These are phyloP conservation scores for Zygosaccharomyces kombuchaensis DNA, from an alignment of 805 yeast genomes.

Conservation along the genomic window DNA sequence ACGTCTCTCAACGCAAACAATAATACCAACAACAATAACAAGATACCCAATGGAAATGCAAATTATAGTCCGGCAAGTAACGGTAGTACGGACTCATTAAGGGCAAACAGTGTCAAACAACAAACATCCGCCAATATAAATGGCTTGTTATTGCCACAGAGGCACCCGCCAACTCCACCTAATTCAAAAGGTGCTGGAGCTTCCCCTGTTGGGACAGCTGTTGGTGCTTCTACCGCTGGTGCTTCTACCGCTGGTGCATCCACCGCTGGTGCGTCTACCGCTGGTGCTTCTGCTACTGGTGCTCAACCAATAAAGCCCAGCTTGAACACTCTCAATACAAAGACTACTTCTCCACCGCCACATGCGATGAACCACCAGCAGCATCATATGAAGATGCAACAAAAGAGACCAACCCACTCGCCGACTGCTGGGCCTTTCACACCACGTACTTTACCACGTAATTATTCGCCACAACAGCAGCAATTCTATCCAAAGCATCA, in stretches of 20 bases:
- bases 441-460: conserved; percentile 8
- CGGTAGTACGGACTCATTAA: conserved; percentile 4
- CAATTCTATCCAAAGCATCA: conserved; percentile 24
- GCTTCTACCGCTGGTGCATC: conserved; percentile 1
- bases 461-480: conserved; percentile 10
- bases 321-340: conserved; percentile 6
- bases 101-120: conserved; percentile 2
- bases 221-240: not conserved
- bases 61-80: conserved; percentile 1
- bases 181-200: conserved; percentile 9
- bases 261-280: conserved; percentile 1
- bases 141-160: conserved; percentile 22
- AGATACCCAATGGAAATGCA: conserved; percentile 1
- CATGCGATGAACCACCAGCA: conserved; percentile 9
- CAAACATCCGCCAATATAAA: conserved; percentile 14
- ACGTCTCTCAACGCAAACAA: conserved; percentile 6
- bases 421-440: conserved; percentile 7
- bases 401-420: conserved; percentile 6
- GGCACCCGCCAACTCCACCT: conserved; percentile 31
- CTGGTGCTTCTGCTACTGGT: not conserved
- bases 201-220: conserved; percentile 4
- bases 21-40: conserved; percentile 3
- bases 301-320: conserved; percentile 4
- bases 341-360: conserved; percentile 9
- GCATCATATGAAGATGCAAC: conserved; percentile 9